Percentiles rank a stretch among this genome's conserved stretches.
phyloP scores from a whole-genome alignment of 108 stramenopile species.

The Cylindrotheca fusiformis region DNA sequence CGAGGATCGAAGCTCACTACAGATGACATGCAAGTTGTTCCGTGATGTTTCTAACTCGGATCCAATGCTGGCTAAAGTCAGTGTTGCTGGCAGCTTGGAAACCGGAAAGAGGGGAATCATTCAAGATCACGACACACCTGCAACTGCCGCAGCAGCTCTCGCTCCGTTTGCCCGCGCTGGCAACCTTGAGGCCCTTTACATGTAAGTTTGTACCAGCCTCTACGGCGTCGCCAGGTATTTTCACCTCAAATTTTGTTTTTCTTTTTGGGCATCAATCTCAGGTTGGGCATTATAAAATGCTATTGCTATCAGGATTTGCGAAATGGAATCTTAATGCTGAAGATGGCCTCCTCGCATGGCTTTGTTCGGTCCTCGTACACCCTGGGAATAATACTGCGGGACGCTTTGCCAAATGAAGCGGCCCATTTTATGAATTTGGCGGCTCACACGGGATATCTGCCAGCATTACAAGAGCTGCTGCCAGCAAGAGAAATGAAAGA shows the following conservation, averaged over 20 bases:
- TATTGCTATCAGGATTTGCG: slow-evolving; percentile 77
- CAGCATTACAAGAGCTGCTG: slow-evolving; percentile 74
- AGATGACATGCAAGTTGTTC: slow-evolving; percentile 63
- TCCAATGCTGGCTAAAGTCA: slow-evolving; percentile 51
- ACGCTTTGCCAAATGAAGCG: slow-evolving; percentile 57
- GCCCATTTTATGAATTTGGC: slow-evolving; percentile 54
- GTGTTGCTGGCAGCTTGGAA: slow-evolving; percentile 54
- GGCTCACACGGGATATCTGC: slow-evolving; percentile 49
- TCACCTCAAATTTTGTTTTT: slow-evolving; percentile 1
- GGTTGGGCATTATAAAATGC: slow-evolving; percentile 76
- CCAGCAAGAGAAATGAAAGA: slow-evolving; percentile 66
- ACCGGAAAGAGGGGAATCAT: slow-evolving; percentile 47
- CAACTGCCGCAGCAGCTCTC: slow-evolving; percentile 35
- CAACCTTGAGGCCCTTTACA: slow-evolving; percentile 78
- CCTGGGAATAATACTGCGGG: slow-evolving; percentile 74
- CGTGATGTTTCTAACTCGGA: slow-evolving; percentile 50
- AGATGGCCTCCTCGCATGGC: slow-evolving; percentile 51
- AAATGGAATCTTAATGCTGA: slow-evolving; percentile 63
- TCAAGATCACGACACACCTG: slow-evolving; percentile 47
- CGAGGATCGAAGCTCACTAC: slow-evolving; percentile 60
- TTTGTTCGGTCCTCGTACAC: slow-evolving; percentile 68
- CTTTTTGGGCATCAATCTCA: slow-evolving; percentile 14
- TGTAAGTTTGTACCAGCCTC: slow-evolving; percentile 42
- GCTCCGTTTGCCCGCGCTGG: slow-evolving; percentile 60
- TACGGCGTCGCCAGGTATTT: neutral